Base-by-base conservation (phyloP, 768 basidiomycete species). In the Suillus weaverae region DNA sequence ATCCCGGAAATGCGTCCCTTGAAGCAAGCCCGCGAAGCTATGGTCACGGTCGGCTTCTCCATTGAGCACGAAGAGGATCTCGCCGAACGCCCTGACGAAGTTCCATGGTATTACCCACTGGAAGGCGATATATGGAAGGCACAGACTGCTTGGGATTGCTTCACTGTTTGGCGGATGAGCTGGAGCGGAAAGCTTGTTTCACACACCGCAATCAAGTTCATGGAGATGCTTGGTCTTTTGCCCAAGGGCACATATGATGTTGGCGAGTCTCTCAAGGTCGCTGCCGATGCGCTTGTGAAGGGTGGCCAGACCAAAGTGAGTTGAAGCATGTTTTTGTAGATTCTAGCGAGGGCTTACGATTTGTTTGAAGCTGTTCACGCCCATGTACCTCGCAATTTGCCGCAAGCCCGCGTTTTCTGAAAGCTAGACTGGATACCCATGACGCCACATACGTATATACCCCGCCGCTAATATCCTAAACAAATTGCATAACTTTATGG, bases 1-100 rank as follows among this genome's bases (percentile, higher is more conserved):
- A 98, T 99, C 71, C 94, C 97, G 22, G 94, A 98, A 80, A 97
- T 99, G 97, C 89, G 97, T 6, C 87, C 88, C 43, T 78, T 95
- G 56, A 74, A 78, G 35, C 76, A 81, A 59, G 88, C 94, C 0
- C 86, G 92, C 63, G 76, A 91, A 65, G 97, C 97, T 0, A 78
- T 99, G 64, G 80, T 85, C 71, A 83, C 80, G 3, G 95, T 97
- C 62, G 97, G 97, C 22, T 94, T 98, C 81, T 77, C 86, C 71
- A 84, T 99, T 66, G 84, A 90, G 72, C 90, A 94, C 73, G 94
- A 97, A 73, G 97, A 99, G 72, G 97, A 99, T 75, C 83, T 99
- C 48, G 97, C 97, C 5, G 91, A 90, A 35, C 90, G 95, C 51
- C 80, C 83, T 0, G 94, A 93, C 70, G 75, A 77, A 13, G 79